A percentile compares a stretch with the other conserved stretches of the same genome.
Evolutionary conservation across 148 eudicot genomes (phyloP).

Genomic region (Rhododendron henanense): DNA sequence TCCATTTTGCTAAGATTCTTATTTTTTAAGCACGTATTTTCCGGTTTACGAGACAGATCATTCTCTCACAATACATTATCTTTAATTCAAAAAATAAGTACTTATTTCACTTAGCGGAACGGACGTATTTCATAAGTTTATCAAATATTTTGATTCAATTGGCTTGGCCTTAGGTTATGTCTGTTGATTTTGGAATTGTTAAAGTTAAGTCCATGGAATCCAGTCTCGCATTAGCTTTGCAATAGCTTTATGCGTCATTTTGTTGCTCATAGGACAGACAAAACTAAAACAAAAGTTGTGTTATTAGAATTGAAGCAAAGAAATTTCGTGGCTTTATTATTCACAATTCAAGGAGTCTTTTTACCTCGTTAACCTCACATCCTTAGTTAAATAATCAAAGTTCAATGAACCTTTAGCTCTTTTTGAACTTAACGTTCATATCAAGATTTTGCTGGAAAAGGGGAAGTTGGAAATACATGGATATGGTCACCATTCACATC

Average conservation of each 20-base stretch:
- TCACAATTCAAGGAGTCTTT: slow-evolving; percentile 1
- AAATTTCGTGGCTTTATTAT: not conserved
- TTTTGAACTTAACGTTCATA: not conserved
- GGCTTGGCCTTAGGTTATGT: not conserved
- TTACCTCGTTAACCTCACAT: not conserved
- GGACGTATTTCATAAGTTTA: not conserved
- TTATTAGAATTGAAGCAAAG: not conserved
- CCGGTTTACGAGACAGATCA: too few species aligned
- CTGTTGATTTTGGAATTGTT: not conserved
- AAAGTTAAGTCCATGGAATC: not conserved
- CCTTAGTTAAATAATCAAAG: not conserved
- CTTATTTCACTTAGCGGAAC: not conserved
- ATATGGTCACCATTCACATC: not conserved
- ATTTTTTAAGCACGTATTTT: too few species aligned
- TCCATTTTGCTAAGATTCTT: too few species aligned
- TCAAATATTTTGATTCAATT: not conserved
- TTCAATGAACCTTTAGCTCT: slow-evolving; percentile 13
- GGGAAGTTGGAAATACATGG: slow-evolving; percentile 1
- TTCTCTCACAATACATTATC: too few species aligned
- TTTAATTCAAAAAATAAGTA: too few species aligned
- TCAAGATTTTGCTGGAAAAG: not conserved
- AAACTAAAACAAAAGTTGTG: not conserved
- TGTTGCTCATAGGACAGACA: not conserved
- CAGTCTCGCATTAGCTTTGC: not conserved
- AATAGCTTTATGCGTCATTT: not conserved